These are phyloP conservation scores for Kodamaea kakaduensis DNA, from an alignment of 805 yeast genomes.

Conservation along the genomic window DNA sequence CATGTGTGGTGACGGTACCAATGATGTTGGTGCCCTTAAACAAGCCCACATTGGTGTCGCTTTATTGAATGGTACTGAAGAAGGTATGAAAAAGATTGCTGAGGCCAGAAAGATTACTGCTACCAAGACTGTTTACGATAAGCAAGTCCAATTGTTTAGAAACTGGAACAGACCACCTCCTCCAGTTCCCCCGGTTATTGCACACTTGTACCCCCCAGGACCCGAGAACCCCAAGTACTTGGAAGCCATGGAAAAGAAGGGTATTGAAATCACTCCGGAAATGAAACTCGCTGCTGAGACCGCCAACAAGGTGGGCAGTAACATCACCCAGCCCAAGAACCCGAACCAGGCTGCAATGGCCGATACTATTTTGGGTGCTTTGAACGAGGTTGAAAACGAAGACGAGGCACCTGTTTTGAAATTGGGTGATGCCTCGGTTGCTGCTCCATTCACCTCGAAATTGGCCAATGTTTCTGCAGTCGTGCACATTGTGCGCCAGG, in stretches of 20 bases:
- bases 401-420: slow-evolving; percentile 91
- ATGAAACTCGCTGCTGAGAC: slow-evolving; percentile 55
- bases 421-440: slow-evolving; percentile 97
- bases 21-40: slow-evolving; percentile 97
- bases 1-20: slow-evolving; percentile 99
- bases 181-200: slow-evolving; percentile 80
- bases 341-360: slow-evolving; percentile 36
- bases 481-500: slow-evolving; percentile 91
- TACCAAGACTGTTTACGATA: slow-evolving; percentile 65
- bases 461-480: slow-evolving; percentile 89
- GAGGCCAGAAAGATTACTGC: slow-evolving; percentile 72
- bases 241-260: slow-evolving; percentile 79
- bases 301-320: slow-evolving; percentile 38
- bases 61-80: slow-evolving; percentile 94
- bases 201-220: slow-evolving; percentile 96
- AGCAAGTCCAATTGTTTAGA: slow-evolving; percentile 73
- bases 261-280: slow-evolving; percentile 75
- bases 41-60: slow-evolving; percentile 99
- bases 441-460: slow-evolving; percentile 97
- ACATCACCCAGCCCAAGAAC: slow-evolving; percentile 21
- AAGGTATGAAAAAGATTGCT: slow-evolving; percentile 81
- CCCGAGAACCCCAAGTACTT: slow-evolving; percentile 84
- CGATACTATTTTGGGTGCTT: slow-evolving; percentile 56
- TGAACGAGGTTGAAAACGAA: slow-evolving; percentile 55
- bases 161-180: slow-evolving; percentile 84